Evolutionary conservation across 2,329 filamentous ascomycete genomes (phyloP).

Genomic region (Simplicillium aogashimaense): DNA sequence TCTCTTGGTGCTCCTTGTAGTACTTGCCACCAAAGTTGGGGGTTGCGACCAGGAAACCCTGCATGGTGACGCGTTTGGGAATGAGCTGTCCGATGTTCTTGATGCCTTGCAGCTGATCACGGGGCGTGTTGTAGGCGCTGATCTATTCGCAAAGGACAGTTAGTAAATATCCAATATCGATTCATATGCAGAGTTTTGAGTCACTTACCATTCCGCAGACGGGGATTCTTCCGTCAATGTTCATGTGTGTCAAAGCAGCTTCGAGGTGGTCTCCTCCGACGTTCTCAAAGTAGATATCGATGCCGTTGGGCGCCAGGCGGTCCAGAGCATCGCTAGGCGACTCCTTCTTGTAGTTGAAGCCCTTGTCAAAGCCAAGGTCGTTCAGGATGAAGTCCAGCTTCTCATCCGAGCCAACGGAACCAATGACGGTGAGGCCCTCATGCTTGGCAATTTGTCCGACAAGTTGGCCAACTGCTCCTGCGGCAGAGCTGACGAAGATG

Average conservation of each 20-base stretch:
- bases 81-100: constrained; percentile 57
- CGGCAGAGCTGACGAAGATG: constrained; percentile 72
- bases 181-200: background rate
- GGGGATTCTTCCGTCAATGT: constrained; percentile 55
- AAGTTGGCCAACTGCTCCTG: constrained; percentile 72
- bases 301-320: constrained; percentile 63
- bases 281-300: constrained; percentile 58
- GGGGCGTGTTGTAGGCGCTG: constrained; percentile 59
- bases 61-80: constrained; percentile 58
- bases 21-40: constrained; percentile 58
- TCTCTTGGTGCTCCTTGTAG: constrained; percentile 61
- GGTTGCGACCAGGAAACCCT: constrained; percentile 67
- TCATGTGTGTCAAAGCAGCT: constrained; percentile 36
- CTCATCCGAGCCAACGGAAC: constrained; percentile 68
- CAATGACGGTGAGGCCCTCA: constrained; percentile 69
- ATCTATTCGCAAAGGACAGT: constrained; percentile 29
- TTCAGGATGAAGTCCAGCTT: constrained; percentile 59
- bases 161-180: constrained; percentile 1
- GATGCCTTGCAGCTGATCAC: constrained; percentile 50
- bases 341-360: constrained; percentile 88
- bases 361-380: constrained; percentile 44
- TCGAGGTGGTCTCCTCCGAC: constrained; percentile 43
- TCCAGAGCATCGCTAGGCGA: constrained; percentile 55
- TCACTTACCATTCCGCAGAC: constrained; percentile 48
- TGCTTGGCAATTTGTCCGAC: constrained; percentile 79